Evolutionary conservation across 2,329 filamentous ascomycete species (phyloP).

Genomic region (Aotearoamyces nothofagi): DNA sequence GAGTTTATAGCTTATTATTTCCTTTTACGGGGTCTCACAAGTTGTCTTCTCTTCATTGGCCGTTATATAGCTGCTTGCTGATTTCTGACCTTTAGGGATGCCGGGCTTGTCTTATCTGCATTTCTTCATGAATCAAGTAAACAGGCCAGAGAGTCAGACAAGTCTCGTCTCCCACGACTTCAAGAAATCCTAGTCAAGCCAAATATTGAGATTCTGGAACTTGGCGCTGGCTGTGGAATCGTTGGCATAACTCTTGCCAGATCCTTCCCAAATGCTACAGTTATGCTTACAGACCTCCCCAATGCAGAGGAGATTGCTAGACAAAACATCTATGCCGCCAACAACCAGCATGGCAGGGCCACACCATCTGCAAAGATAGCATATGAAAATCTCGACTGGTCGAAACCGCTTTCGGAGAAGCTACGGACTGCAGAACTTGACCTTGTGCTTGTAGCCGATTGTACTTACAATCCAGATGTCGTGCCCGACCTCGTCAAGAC

Average conservation of each 20-base stretch:
- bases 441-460: slow-evolving; percentile 52
- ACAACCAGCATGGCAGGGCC: neutral
- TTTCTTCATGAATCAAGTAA: slow-evolving; percentile 14
- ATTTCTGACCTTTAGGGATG: slow-evolving; percentile 21
- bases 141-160: slow-evolving; percentile 4
- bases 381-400: slow-evolving; percentile 44
- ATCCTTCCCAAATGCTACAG: slow-evolving; percentile 19
- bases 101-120: slow-evolving; percentile 21
- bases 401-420: slow-evolving; percentile 23
- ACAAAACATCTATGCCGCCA: slow-evolving; percentile 26
- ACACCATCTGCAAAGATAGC: slow-evolving; percentile 21
- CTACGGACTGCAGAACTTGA: slow-evolving; percentile 28
- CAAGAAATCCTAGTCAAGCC: slow-evolving; percentile 6
- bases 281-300: slow-evolving; percentile 47
- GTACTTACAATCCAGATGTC: slow-evolving; percentile 58
- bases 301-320: slow-evolving; percentile 46
- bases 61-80: slow-evolving; percentile 6
- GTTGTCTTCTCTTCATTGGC: too few relatives aligned
- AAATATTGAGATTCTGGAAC: slow-evolving; percentile 38
- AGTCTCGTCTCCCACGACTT: slow-evolving; percentile 1
- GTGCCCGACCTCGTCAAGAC: slow-evolving; percentile 46
- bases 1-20: too few relatives aligned
- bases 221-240: slow-evolving; percentile 54
- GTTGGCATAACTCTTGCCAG: slow-evolving; percentile 46
- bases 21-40: too few relatives aligned